These are phyloP conservation scores for Coffea humblotiana DNA, from an alignment of 305 asterid species.

Conservation along the genomic window DNA sequence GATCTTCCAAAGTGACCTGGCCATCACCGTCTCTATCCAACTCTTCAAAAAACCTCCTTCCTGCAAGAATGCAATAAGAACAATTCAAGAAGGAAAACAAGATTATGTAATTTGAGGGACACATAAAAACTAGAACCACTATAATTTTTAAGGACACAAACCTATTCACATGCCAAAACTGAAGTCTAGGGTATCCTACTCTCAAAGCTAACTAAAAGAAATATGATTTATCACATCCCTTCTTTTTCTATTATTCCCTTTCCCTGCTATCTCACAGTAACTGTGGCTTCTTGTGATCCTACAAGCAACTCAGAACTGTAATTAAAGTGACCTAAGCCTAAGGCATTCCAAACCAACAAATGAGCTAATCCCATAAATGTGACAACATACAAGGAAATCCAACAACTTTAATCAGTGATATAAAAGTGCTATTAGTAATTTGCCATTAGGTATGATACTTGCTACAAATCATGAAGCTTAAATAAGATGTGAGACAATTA, in stretches of 20 bases:
- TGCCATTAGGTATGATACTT: not conserved
- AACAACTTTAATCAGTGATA: not conserved
- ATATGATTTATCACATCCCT: not conserved
- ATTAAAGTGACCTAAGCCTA: not conserved
- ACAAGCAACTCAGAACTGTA: not conserved
- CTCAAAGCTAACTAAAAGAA: not conserved
- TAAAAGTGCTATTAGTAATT: not conserved
- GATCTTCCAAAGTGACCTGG: constrained; percentile 91
- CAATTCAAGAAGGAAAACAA: not conserved
- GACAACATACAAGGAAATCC: not conserved
- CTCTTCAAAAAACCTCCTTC: constrained; percentile 92
- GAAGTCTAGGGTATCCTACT: not conserved
- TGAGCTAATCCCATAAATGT: not conserved
- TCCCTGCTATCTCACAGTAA: not conserved
- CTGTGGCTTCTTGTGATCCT: not conserved
- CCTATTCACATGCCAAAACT: not conserved
- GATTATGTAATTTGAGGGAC: not conserved
- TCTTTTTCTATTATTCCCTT: not conserved
- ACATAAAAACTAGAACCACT: not conserved
- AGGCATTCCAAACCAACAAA: not conserved
- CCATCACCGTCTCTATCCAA: constrained; percentile 98
- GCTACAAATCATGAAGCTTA: not conserved
- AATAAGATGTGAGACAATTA: not conserved
- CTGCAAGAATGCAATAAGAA: constrained; percentile 38
- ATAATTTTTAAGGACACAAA: not conserved